Percentiles rank a stretch among this genome's conserved stretches.
These are phyloP conservation scores for Nitzschia sp. DNA, from an alignment of 108 stramenopile genomes.

Conservation along the genomic window DNA sequence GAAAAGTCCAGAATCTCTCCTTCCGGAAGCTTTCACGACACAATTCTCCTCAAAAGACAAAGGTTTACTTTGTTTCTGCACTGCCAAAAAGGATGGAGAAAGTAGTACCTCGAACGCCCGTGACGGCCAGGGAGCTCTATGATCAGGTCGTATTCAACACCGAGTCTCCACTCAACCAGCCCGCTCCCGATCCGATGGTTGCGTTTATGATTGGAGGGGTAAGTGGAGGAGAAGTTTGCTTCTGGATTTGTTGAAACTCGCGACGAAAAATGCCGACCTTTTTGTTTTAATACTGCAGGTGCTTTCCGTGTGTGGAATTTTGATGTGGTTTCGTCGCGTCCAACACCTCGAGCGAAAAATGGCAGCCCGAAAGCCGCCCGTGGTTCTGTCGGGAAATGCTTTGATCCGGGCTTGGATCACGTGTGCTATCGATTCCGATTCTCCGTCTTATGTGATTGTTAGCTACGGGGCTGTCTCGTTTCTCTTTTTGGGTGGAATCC, in stretches of 20 bases:
- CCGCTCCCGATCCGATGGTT: slow-evolving; percentile 13
- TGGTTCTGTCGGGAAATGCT: slow-evolving; percentile 1
- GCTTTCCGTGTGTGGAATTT: neutral
- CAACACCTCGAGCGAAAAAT: neutral
- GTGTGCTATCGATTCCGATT: slow-evolving; percentile 25
- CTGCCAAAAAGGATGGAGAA: slow-evolving; percentile 15
- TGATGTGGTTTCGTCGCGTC: slow-evolving; percentile 12
- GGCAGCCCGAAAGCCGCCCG: slow-evolving; percentile 7
- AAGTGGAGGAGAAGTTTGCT: neutral
- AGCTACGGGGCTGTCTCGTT: slow-evolving; percentile 7
- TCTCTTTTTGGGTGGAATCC: slow-evolving; percentile 1
- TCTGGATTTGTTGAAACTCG: neutral
- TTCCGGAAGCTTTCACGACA: too few species aligned
- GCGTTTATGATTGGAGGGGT: slow-evolving; percentile 35
- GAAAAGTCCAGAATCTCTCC: too few species aligned
- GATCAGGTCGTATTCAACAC: slow-evolving; percentile 14
- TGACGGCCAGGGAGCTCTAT: slow-evolving; percentile 6
- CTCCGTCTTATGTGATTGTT: slow-evolving; percentile 17
- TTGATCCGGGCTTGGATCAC: slow-evolving; percentile 19
- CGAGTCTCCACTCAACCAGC: slow-evolving; percentile 18
- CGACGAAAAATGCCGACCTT: neutral
- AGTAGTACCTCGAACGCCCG: neutral
- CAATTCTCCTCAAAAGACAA: too few species aligned
- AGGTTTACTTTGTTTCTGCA: too few species aligned
- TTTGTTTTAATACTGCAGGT: neutral